These are phyloP conservation scores for Jamesozyma spencerorum DNA, from an alignment of 805 yeast species.

Conservation along the genomic window DNA sequence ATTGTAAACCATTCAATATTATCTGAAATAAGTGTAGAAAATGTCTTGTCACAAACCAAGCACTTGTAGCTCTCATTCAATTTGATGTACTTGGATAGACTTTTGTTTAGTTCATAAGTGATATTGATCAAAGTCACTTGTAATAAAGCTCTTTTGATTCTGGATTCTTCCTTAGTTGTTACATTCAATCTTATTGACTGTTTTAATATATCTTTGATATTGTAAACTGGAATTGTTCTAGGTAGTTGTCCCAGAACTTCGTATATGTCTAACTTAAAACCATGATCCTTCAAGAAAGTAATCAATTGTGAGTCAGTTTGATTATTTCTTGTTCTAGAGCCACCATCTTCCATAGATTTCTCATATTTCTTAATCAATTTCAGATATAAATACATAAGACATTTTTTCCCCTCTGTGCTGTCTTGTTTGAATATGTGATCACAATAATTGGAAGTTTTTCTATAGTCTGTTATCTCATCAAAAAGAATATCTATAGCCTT, in stretches of 20 bases:
- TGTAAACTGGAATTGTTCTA: conserved; percentile 34
- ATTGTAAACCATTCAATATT: conserved; percentile 13
- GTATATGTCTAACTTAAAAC: conserved; percentile 14
- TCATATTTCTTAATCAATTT: conserved; percentile 31
- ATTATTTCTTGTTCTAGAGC: background rate
- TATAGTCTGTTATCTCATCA: conserved; percentile 46
- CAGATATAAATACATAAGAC: conserved; percentile 35
- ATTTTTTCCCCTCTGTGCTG: conserved; percentile 32
- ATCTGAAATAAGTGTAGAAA: conserved; percentile 15
- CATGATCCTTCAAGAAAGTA: conserved; percentile 21
- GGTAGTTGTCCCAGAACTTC: conserved; percentile 45
- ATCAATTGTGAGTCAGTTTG: background rate
- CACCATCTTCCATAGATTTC: conserved; percentile 12
- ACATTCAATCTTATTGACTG: conserved; percentile 36
- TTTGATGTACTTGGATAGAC: conserved; percentile 30
- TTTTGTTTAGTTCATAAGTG: conserved; percentile 35
- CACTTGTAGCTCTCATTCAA: conserved; percentile 44
- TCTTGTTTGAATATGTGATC: conserved; percentile 36
- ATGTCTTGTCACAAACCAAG: conserved; percentile 43
- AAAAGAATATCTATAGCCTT: conserved; percentile 55
- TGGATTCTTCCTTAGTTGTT: conserved; percentile 32
- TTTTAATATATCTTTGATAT: conserved; percentile 37
- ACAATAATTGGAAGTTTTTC: conserved; percentile 55
- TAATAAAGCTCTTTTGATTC: conserved; percentile 40
- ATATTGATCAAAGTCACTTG: conserved; percentile 45